Base-by-base conservation (phyloP, 2,329 filamentous ascomycete species). In the Alternaria sp. region DNA sequence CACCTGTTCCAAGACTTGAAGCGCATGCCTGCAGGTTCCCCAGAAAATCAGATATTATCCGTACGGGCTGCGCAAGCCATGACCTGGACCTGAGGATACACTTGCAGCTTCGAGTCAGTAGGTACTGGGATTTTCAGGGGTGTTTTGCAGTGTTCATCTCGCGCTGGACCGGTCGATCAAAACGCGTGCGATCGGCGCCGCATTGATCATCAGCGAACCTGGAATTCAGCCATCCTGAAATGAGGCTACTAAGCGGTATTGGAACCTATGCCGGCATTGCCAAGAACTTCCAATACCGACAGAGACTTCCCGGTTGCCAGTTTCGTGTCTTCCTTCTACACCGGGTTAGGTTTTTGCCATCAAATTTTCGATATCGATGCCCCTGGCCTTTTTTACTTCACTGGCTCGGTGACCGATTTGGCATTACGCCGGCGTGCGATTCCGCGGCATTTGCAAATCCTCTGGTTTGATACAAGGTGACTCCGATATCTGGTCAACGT, bases 1-100 rank as follows among this genome's bases (percentile, higher is more conserved):
- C 55, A 62, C 51, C 63, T 49, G 11, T 29, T 54, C 63, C 57
- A 65, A 66, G 45, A 28, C 48, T 31, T 37, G 49, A 58, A 57
- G 23, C 34, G 17, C 5, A 24, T 51, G 24, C 14, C 26, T 45
- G 24, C 51, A 58, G 40, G 51, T 48, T 54, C 34, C 56, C 44
- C n/a, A 56, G 61, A 53, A 41, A 40, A 36, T 34, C 56, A 44
- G 14, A 66, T 65, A 65, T 72, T 72, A 72, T 56, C 68, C 69
- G 66, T 64, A 71, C 67, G 65, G 68, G 51, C 17, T 40, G 51
- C 37, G 39, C 56, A 58, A 54, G 42, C 46, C 41, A 51, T 29
- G 13, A 17, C 37, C 33, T 33, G 34, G 17, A 28, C 17, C 11
- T 31, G 31, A 29, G 29, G 44, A 23, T 9, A 8, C 11, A 5